A percentile compares a stretch with the other conserved stretches of the same genome.
phyloP scores from a whole-genome alignment of 2,329 filamentous ascomycete genomes.

The Talaromyces sp. region DNA sequence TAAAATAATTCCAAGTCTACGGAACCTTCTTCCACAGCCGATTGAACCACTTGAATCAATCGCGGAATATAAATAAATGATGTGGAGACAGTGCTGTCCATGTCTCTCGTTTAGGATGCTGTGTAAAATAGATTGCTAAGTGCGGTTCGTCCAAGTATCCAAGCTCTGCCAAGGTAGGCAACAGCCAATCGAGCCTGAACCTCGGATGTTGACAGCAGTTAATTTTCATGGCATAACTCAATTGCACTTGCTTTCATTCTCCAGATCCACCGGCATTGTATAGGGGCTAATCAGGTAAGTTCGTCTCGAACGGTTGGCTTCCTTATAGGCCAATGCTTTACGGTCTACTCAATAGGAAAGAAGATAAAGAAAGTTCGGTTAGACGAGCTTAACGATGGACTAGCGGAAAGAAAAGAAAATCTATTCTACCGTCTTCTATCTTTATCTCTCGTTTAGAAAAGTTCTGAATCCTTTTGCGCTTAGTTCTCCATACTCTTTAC shows the following conservation, averaged over 20 bases:
- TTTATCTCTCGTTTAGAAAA: too few relatives aligned
- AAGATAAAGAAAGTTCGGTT: background rate
- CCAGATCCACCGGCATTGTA: background rate
- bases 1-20: background rate
- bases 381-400: background rate
- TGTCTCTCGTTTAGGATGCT: background rate
- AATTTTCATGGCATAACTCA: background rate
- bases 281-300: background rate
- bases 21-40: background rate
- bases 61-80: background rate
- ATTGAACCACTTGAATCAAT: background rate
- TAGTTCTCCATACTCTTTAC: too few relatives aligned
- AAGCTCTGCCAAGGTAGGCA: conserved; percentile 20
- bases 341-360: background rate
- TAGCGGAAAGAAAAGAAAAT: background rate
- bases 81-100: background rate
- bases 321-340: background rate
- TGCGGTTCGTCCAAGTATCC: background rate
- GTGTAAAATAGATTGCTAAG: conserved; percentile 9
- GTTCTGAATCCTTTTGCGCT: too few relatives aligned
- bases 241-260: background rate
- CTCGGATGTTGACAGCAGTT: conserved; percentile 15
- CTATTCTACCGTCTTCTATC: background rate
- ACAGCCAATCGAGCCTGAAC: conserved; percentile 11
- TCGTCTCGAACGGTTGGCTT: background rate